Conservation (phyloP, 352 stramenopile species). For the Phytophthora foliorum region DNA sequence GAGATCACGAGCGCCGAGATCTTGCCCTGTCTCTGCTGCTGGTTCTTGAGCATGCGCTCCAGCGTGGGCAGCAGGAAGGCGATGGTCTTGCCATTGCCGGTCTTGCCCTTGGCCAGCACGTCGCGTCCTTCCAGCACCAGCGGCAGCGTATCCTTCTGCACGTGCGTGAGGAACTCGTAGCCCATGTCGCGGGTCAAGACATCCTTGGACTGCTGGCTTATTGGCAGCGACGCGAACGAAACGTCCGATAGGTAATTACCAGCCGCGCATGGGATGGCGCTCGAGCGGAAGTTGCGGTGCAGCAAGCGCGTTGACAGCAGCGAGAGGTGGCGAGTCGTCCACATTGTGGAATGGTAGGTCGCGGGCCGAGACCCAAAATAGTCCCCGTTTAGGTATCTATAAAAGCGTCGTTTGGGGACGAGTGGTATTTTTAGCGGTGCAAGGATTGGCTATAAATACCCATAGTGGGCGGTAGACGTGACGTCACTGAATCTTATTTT, state of each 20-base stretch:
- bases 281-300: constrained; percentile 27
- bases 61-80: constrained; percentile 84
- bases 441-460: constrained; percentile 29
- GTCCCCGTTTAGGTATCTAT: neutral
- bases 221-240: constrained; percentile 53
- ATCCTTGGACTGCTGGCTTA: constrained; percentile 64
- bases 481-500: constrained; percentile 16
- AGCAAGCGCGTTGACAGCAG: constrained; percentile 10
- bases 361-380: neutral
- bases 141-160: constrained; percentile 91
- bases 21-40: constrained; percentile 70
- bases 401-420: neutral
- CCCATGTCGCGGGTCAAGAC: constrained; percentile 83
- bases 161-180: constrained; percentile 90
- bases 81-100: constrained; percentile 92
- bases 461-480: neutral
- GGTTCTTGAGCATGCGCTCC: constrained; percentile 78
- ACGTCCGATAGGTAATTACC: constrained; percentile 55
- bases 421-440: constrained; percentile 18
- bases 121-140: constrained; percentile 80
- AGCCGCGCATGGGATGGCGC: constrained; percentile 15
- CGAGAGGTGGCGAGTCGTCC: constrained; percentile 32
- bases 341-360: constrained; percentile 38
- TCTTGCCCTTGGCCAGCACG: constrained; percentile 93
- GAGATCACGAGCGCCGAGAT: constrained; percentile 95